Base-by-base conservation (phyloP, 78 protist species). In the Paratrimastix pyriformis region DNA sequence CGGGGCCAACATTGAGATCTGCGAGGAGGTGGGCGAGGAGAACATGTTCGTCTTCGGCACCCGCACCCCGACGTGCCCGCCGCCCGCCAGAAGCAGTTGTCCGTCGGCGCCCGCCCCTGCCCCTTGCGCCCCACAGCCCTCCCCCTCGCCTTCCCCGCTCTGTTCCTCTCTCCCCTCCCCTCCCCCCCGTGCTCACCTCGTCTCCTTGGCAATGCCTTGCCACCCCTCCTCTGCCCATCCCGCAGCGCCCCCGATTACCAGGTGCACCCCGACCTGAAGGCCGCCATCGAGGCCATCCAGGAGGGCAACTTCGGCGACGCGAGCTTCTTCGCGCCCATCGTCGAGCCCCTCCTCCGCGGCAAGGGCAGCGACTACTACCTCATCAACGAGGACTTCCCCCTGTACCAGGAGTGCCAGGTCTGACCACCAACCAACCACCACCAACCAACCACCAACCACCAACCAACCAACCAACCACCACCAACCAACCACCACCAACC, bases 1-100 rank as follows among this genome's bases (percentile, higher is more conserved):
- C 57, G 98, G 98, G 24, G 96, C 95, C 65, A 90, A 87, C 71
- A 80, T 94, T n/a, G 98, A 94, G 76, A 88, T 91, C 70, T 29
- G 62, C 75, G 86, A 88, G 52, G 89, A 80, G 44, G 74, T 87
- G 45, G 93, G 93, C 24, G 59, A 52, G 0, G 88, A 82, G 55
- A 83, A 92, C 72, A 72, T 71, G 48, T 84, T 87, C 74, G 68
- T 86, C 60, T 88, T 91, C 40, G 93, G 96, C 38, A 75, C 84
- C 9, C 38, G 2, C 48, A 42, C 58, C n/a, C 75, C 15, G 76
- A 81, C 30, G 71, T 72, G 30, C 62, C 0, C 38, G 79, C 9
- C 11, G 80, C 30, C 9, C 69, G 66, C 5, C 30, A 54, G 18
- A 9, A 6, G 21, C 26, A 55, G 62, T 8, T 18, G 33, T 13